Base-by-base conservation (phyloP, 306 rosid genomes). In the Psophocarpus tetragonolobus region DNA sequence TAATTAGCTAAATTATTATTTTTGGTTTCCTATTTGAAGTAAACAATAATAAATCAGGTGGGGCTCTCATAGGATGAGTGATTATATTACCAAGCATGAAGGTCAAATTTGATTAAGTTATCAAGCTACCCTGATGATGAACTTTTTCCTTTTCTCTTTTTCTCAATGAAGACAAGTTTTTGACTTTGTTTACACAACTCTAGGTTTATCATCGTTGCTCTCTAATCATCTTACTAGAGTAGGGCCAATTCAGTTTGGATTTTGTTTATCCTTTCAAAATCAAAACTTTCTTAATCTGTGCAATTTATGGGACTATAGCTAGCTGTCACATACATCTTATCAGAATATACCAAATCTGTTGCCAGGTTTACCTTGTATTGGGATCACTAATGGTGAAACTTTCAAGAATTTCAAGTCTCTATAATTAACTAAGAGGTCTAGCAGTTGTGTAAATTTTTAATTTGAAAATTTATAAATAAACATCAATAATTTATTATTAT, bases 81-180 rank as follows among this genome's bases (percentile, higher is more conserved):
- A 61, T 60, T 74, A 36, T 50, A 68, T 58, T 27, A 70, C 51
- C 48, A 62, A 53, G 26, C 75, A 72, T 38, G 61, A 42, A 73
- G 53, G 80, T 78, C 73, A 65, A 73, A 74, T 58, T 67, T 73
- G 63, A 73, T 78, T 78, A 45, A 68, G 70, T 47, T 45, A 65
- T 57, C 23, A 26, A 68, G 18, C 57, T 71, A 72, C 42, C 42
- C 60, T 24, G 44, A 51, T 62, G 45, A 70, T 35, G 39, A 77
- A 8, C 30, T 64, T 65, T 78, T 60, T 14, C 15, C 17, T 30
- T 73, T 45, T 74, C 63, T 30, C 66, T 75, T 80, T 79, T 69
- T 80, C 76, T 78, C 62, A 68, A 81, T 68, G 72, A 18, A 54
- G 73, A 70, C 85, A 85, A 74, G 71, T 67, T 51, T 73, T 85